These are phyloP conservation scores for Acacia confusa DNA, from an alignment of 306 rosid genomes.

Conservation along the genomic window DNA sequence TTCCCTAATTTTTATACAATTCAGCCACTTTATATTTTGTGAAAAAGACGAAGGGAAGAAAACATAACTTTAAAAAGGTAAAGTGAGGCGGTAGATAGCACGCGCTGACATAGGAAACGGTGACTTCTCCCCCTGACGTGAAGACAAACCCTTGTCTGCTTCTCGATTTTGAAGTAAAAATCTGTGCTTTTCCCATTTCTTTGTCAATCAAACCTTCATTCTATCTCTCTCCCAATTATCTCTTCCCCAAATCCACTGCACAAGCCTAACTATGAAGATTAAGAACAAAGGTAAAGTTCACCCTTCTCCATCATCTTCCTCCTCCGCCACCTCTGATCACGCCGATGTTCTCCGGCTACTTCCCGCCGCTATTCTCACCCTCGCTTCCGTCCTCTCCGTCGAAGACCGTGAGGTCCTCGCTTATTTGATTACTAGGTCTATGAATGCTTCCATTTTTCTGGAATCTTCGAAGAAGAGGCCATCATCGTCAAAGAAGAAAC, in stretches of 20 bases:
- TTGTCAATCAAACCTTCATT: neutral
- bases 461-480: conserved; percentile 18
- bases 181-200: neutral
- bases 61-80: neutral
- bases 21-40: too few relatives aligned
- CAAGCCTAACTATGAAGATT: conserved; percentile 49
- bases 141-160: neutral
- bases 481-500: conserved; percentile 12
- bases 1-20: accelerated
- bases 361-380: conserved; percentile 57
- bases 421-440: conserved; percentile 53
- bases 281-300: conserved; percentile 65
- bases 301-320: conserved; percentile 44
- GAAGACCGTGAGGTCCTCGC: conserved; percentile 72
- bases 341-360: conserved; percentile 44
- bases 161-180: neutral
- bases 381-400: conserved; percentile 42
- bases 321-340: conserved; percentile 7
- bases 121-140: neutral
- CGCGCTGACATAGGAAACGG: conserved; percentile 5
- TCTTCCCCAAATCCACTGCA: neutral
- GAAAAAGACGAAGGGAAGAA: too few relatives aligned
- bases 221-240: neutral
- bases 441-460: conserved; percentile 23
- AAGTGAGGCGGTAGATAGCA: neutral